Conservation (phyloP, 306 rosid species). For the Cicer yamashitae region DNA sequence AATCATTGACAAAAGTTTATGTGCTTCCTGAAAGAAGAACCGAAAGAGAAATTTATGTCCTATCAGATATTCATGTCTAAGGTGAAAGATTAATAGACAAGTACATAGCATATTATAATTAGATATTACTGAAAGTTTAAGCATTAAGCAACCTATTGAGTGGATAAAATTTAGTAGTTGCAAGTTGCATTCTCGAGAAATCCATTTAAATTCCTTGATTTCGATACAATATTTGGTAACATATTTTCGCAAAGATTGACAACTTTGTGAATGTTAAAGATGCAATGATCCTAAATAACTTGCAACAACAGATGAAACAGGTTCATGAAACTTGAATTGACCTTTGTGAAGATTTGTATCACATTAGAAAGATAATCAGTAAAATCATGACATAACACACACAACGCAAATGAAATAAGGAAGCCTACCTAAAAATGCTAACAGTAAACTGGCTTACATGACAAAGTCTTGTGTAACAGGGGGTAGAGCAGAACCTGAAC, state of each 20-base stretch:
- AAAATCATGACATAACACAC: slow-evolving; percentile 25
- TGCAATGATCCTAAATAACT: no score
- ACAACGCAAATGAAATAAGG: slow-evolving; percentile 17
- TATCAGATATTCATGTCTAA: not conserved
- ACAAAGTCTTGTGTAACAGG: slow-evolving; percentile 55
- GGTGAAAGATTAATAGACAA: not conserved
- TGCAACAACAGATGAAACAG: no score
- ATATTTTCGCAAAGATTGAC: not conserved
- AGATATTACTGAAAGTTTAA: not conserved
- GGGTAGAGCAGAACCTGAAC: slow-evolving; percentile 63
- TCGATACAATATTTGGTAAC: not conserved
- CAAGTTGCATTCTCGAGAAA: not conserved
- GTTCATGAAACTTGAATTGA: slow-evolving; percentile 6
- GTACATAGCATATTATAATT: not conserved
- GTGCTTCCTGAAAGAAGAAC: not conserved
- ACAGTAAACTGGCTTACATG: slow-evolving; percentile 22
- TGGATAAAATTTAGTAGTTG: not conserved
- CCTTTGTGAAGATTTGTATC: slow-evolving; percentile 18
- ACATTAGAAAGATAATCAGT: not conserved
- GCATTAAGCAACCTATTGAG: not conserved
- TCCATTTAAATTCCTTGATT: not conserved
- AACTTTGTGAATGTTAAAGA: not conserved
- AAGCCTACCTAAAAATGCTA: slow-evolving; percentile 4
- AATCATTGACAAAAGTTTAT: not conserved
- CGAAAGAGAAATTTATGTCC: not conserved